Evolutionary conservation across 2,329 filamentous ascomycete species (phyloP), one percentile per base, ranked within the genome.

Genomic region (Ceratocystis albifundus): DNA sequence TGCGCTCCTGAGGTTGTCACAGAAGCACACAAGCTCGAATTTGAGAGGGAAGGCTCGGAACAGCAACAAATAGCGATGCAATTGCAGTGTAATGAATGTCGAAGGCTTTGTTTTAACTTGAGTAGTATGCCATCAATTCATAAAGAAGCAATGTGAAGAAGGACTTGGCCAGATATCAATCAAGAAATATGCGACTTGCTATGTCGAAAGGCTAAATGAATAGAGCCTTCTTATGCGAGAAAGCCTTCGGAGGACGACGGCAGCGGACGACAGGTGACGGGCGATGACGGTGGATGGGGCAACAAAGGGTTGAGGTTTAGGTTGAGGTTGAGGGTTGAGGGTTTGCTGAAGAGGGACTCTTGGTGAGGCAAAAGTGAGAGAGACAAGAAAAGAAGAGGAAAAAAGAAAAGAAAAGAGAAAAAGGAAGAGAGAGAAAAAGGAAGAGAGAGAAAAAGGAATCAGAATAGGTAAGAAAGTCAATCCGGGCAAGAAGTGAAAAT

Each of bases 181-280:
- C 3, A 57, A 41, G n/a, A 65, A 10, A 50, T 65, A 46, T 65
- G 64, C 64, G 25, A 61, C 61, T 45, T 65, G 64, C 64, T 32
- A 32, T n/a, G 53, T 55, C 46, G 22, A 62, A 50, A 55, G 57
- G 57, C 65, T 6, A 30, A 22, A 48, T 6, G 20, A 22, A 48
- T 17, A 62, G 53, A 32, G 55, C 65, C 57, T 62, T 59, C 32
- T 59, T 25, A n/a, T 59, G 55, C 25, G 53, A n/a, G 10, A 5
- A 30, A 25, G 12, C 25, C 20, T 48, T 53, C 22, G 48, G 48
- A 5, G 28, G 55, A 36, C 8, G 8, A 22, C n/a, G 10, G n/a
- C 22, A n/a, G 46, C 17, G 22, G 46, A 50, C 10, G 46, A 8
- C 25, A 30, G 25, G 55, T 25, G 55, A 22, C 30, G 28, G 30